These are phyloP conservation scores for Globisporangium perplexum DNA, from an alignment of 352 stramenopile species.

Conservation along the genomic window DNA sequence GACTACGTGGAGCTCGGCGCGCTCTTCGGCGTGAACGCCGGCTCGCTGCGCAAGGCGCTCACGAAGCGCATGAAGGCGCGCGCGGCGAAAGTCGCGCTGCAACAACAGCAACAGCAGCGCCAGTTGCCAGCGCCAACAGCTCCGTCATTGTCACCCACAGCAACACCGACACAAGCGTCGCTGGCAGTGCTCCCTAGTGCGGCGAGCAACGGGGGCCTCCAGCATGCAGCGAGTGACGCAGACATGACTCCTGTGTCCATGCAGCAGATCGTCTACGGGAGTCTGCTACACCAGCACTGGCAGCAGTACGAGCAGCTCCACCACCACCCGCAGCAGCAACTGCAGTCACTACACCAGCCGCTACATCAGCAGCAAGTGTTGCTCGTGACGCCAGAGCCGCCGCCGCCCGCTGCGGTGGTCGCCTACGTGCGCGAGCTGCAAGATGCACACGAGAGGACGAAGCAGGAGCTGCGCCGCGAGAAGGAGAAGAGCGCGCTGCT, in stretches of 20 bases:
- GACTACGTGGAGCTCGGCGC: slow-evolving; percentile 1
- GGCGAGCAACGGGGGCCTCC: no score
- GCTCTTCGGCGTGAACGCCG: slow-evolving; percentile 1
- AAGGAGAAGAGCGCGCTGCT: slow-evolving; percentile 64
- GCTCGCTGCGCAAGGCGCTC: slow-evolving; percentile 1
- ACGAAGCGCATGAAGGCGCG: not conserved
- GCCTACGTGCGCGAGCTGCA: slow-evolving; percentile 52
- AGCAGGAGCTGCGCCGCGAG: slow-evolving; percentile 45
- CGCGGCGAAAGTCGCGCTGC: not conserved
- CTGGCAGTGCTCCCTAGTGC: no score
- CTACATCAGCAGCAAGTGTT: not conserved
- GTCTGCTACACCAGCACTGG: not conserved
- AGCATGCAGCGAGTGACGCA: no score
- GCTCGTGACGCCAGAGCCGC: not conserved
- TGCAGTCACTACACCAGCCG: not conserved
- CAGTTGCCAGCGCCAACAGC: not conserved
- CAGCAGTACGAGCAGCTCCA: not conserved
- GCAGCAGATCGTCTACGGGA: not conserved
- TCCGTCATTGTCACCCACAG: not conserved
- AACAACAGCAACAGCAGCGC: not conserved
- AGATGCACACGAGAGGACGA: slow-evolving; percentile 38
- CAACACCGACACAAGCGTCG: not conserved
- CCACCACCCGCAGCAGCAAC: not conserved
- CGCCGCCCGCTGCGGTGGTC: not conserved
- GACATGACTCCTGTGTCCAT: no score